phyloP scores from a whole-genome alignment of 1,284 basidiomycete genomes.

The Leccinum fuscescens region DNA sequence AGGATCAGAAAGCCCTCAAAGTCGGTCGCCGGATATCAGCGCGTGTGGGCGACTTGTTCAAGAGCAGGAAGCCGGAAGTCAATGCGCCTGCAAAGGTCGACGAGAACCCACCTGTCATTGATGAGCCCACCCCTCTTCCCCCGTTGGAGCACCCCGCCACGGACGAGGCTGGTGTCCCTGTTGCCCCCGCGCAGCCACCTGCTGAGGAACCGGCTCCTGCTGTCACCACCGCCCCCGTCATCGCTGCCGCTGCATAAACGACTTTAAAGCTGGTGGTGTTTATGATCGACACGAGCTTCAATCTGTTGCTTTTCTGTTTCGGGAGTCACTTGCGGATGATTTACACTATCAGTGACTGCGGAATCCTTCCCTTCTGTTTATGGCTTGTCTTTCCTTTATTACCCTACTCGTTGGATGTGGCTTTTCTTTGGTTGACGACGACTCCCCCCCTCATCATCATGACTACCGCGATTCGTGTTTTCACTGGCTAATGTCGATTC shows the following conservation, averaged over 20 bases:
- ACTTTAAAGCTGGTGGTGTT: slow-evolving; percentile 29
- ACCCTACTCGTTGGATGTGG: slow-evolving; percentile 65
- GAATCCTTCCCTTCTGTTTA: slow-evolving; percentile 34
- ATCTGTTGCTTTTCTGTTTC: slow-evolving; percentile 39
- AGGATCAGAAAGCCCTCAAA: slow-evolving; percentile 50
- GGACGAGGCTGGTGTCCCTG: slow-evolving; percentile 33
- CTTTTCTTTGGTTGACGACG: slow-evolving; percentile 43
- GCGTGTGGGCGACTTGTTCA: slow-evolving; percentile 45
- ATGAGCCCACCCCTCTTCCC: slow-evolving; percentile 69
- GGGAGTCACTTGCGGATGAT: slow-evolving; percentile 30
- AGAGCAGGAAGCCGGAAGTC: slow-evolving; percentile 64
- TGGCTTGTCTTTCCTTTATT: slow-evolving; percentile 34
- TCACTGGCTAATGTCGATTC: slow-evolving; percentile 39
- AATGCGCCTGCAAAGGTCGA: slow-evolving; percentile 79
- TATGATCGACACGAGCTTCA: slow-evolving; percentile 56
- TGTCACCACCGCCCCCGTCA: slow-evolving; percentile 42
- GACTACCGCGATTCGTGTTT: slow-evolving; percentile 51
- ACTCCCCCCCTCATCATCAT: slow-evolving; percentile 40
- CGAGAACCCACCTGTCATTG: slow-evolving; percentile 76
- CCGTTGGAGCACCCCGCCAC: slow-evolving; percentile 70
- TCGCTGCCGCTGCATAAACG: slow-evolving; percentile 62
- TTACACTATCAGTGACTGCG: slow-evolving; percentile 37
- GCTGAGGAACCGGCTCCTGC: slow-evolving; percentile 42
- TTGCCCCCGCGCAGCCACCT: slow-evolving; percentile 37
- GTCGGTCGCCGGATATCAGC: slow-evolving; percentile 74